Evolutionary conservation across 192 early-diverging fungal genomes (phyloP).

Genomic region (Coemansia aciculifera): DNA sequence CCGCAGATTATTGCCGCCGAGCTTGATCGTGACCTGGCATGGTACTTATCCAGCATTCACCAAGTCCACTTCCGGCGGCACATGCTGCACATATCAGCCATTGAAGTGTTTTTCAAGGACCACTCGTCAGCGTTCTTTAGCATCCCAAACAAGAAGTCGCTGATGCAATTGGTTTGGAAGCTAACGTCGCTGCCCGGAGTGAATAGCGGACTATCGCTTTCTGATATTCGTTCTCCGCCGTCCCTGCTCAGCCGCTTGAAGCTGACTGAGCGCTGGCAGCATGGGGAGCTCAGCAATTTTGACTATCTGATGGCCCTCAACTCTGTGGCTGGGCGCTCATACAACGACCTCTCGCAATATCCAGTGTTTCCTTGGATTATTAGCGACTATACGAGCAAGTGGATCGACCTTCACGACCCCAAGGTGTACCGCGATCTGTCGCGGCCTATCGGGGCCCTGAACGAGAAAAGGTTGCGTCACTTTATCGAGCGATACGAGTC

Average conservation of each 20-base stretch:
- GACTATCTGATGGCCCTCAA: conserved; percentile 96
- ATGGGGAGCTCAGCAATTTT: conserved; percentile 88
- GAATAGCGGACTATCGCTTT: conserved; percentile 27
- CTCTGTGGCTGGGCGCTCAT: conserved; percentile 80
- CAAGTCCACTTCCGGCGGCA: conserved; percentile 48
- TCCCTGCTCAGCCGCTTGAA: conserved; percentile 24
- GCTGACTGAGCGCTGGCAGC: conserved; percentile 80
- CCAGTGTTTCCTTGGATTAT: conserved; percentile 97
- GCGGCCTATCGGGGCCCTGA: conserved; percentile 88
- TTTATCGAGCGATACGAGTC: conserved; percentile 60
- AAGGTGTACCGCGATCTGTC: conserved; percentile 83
- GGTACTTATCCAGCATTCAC: conserved; percentile 34
- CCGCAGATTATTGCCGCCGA: conserved; percentile 36
- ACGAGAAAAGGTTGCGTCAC: conserved; percentile 49
- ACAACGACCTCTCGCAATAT: conserved; percentile 92
- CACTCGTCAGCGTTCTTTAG: conserved; percentile 42
- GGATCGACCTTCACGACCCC: conserved; percentile 78
- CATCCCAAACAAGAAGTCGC: conserved; percentile 32
- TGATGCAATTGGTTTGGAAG: conserved; percentile 50
- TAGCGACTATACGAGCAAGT: conserved; percentile 72
- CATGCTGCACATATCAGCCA: conserved; percentile 43
- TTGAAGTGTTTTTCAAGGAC: conserved; percentile 49
- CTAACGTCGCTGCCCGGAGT: conserved; percentile 34
- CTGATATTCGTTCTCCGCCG: conserved; percentile 38
- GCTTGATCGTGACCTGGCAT: conserved; percentile 28